Evolutionary conservation across 2,329 filamentous ascomycete species (phyloP).

Genomic region (Colletotrichum karsti): DNA sequence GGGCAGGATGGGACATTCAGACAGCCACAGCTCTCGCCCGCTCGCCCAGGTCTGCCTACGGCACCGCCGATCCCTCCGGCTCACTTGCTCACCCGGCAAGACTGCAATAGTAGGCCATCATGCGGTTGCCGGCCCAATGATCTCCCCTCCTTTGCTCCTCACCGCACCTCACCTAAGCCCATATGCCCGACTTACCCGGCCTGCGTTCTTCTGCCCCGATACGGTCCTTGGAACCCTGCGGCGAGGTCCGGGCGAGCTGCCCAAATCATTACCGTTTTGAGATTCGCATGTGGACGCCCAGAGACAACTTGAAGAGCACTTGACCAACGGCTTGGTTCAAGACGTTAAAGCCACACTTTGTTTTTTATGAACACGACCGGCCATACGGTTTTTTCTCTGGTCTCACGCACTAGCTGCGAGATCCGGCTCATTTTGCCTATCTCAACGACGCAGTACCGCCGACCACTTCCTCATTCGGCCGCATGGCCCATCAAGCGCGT

Average conservation of each 20-base stretch:
- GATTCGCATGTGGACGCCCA: background rate
- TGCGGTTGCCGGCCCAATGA: background rate
- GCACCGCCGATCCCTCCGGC: background rate
- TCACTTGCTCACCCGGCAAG: background rate
- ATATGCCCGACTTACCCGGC: background rate
- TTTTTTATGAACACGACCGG: background rate
- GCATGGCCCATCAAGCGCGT: background rate
- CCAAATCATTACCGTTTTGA: background rate
- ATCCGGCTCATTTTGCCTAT: background rate
- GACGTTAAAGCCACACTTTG: background rate
- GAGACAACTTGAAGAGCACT: background rate
- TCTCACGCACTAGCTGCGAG: background rate
- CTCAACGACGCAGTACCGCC: background rate
- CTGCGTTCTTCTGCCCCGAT: background rate
- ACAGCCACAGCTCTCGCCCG: background rate
- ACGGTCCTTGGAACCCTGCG: conserved; percentile 14
- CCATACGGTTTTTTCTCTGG: conserved; percentile 1
- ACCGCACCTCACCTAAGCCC: conserved; percentile 3
- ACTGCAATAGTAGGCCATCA: background rate
- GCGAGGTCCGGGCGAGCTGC: background rate
- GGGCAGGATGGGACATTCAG: background rate
- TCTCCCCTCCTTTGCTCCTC: background rate
- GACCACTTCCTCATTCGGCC: background rate
- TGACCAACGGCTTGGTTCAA: background rate
- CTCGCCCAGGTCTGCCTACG: background rate